Evolutionary conservation across 805 yeast species (phyloP), one percentile per base, ranked within the genome.

Genomic region (Suhomyces sp.): DNA sequence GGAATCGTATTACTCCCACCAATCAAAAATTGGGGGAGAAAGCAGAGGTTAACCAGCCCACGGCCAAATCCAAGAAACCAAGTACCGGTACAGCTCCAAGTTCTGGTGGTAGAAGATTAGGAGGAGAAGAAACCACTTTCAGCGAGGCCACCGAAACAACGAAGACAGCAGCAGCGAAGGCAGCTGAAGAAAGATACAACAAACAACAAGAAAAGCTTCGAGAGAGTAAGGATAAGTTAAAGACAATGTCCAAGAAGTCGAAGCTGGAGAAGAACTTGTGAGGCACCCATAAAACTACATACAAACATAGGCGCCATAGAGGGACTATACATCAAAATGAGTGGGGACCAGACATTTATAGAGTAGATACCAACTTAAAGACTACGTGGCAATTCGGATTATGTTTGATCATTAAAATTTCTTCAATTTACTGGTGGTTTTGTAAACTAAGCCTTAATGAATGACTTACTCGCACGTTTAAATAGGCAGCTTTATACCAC

Each of bases 91-190:
- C n/a, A n/a, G n/a, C n/a, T n/a, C n/a, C n/a, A n/a, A n/a, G n/a
- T n/a, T n/a, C n/a, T n/a, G n/a, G n/a, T n/a, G n/a, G n/a, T n/a
- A n/a, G n/a, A n/a, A 35, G 25, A 23, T 28, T 38, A 16, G 46
- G 42, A 7, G 19, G 35, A 14, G 31, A 21, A 18, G 29, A 17
- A n/a, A 21, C 12, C 26, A 13, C 18, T 8, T 7, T 10, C 22
- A 20, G 22, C 22, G 21, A 16, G 22, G 14, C 5, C 25, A 25
- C 19, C 15, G 13, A 27, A 18, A 6, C 12, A 5, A 46, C 60
- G 13, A 50, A 44, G 31, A 59, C 49, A 14, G 70, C 70, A 2
- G 68, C 58, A 2, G 72, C 70, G 4, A 45, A 41, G 26, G 74
- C 74, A 5, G 72, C 72, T 2, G 66, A 67, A 35, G 51, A 44